Conservation (phyloP, 176 grass and related monocot species). For the Aegilops bicornis region DNA sequence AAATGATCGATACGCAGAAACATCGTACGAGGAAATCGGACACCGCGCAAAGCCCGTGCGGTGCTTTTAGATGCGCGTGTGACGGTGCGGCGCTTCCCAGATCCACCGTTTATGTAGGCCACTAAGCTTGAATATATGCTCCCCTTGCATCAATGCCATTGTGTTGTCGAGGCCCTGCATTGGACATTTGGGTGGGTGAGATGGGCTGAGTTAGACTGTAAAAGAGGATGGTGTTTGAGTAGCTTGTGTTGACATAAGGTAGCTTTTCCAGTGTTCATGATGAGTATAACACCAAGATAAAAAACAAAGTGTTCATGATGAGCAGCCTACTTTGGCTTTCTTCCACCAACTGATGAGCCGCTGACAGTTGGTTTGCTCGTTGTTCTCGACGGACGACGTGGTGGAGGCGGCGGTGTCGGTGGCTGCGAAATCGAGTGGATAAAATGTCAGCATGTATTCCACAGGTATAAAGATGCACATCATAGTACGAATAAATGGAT, state of each 20-base stretch:
- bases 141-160: slow-evolving; percentile 44
- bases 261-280: slow-evolving; percentile 20
- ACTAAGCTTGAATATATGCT: background rate
- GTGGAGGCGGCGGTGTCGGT: slow-evolving; percentile 44
- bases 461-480: background rate
- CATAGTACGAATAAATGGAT: background rate
- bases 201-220: background rate
- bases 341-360: slow-evolving; percentile 36
- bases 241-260: background rate
- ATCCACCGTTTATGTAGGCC: background rate
- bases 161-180: slow-evolving; percentile 32
- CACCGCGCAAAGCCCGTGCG: background rate
- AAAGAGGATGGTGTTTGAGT: background rate
- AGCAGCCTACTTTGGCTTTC: slow-evolving; percentile 69
- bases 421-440: slow-evolving; percentile 33
- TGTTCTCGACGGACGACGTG: slow-evolving; percentile 15
- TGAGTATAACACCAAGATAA: background rate
- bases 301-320: slow-evolving; percentile 1
- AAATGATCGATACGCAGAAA: background rate
- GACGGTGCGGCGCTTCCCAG: background rate
- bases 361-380: slow-evolving; percentile 40
- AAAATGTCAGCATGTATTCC: slow-evolving; percentile 39
- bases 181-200: slow-evolving; percentile 1
- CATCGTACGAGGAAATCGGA: background rate
- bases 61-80: background rate